These are phyloP conservation scores for Pythium brachiatum DNA, from an alignment of 352 stramenopile genomes.

Conservation along the genomic window DNA sequence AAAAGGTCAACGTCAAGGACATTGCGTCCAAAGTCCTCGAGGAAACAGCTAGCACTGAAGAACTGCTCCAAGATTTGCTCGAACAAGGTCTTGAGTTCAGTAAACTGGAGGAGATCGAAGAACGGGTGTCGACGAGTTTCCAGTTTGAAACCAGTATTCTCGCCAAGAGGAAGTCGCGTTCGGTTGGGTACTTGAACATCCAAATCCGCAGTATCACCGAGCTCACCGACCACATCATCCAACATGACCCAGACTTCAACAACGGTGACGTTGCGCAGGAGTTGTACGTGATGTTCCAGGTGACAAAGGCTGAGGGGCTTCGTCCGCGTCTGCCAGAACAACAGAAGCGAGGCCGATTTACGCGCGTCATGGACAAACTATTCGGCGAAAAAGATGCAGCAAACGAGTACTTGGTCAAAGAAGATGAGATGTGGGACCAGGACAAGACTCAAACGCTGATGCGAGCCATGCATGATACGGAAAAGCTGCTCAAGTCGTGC, in stretches of 20 bases:
- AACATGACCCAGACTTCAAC: constrained; percentile 33
- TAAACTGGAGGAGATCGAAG: constrained; percentile 39
- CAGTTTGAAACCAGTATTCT: constrained; percentile 28
- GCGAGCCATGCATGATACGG: constrained; percentile 25
- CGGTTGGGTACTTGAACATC: constrained; percentile 39
- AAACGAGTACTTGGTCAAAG: constrained; percentile 24
- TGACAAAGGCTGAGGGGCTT: constrained; percentile 30
- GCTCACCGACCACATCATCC: constrained; percentile 34
- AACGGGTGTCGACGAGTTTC: constrained; percentile 24
- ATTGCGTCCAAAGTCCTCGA: constrained; percentile 42
- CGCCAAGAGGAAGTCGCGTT: constrained; percentile 31
- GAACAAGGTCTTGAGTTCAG: constrained; percentile 45
- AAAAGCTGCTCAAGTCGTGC: constrained; percentile 26
- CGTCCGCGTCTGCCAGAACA: constrained; percentile 17
- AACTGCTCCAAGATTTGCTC: constrained; percentile 47
- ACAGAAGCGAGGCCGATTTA: constrained; percentile 1
- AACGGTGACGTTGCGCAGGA: constrained; percentile 30
- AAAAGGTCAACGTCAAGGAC: constrained; percentile 50
- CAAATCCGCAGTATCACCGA: constrained; percentile 38
- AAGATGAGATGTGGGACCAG: constrained; percentile 42
- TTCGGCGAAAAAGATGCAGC: constrained; percentile 28
- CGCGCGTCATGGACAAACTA: constrained; percentile 17
- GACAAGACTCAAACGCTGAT: constrained; percentile 33
- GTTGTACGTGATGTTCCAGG: constrained; percentile 46
- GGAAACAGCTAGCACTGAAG: constrained; percentile 39